These are phyloP conservation scores for Puccinia triticina DNA, from an alignment of 1,284 basidiomycete species.

Conservation along the genomic window DNA sequence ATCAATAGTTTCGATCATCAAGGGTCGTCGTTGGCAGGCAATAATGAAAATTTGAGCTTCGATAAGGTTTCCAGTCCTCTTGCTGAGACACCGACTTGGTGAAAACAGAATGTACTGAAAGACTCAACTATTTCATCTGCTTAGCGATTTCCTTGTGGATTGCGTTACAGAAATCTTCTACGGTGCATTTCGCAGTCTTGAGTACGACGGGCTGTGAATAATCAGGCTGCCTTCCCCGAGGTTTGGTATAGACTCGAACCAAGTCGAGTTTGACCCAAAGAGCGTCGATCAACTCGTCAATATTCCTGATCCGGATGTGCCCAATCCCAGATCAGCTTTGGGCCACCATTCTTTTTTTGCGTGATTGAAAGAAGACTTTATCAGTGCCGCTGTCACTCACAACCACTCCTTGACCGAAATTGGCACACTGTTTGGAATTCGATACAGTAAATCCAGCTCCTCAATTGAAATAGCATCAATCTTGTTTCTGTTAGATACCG, in stretches of 20 bases:
- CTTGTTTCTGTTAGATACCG: conserved; percentile 63
- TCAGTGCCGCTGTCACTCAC: conserved; percentile 29
- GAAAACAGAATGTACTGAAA: conserved; percentile 9
- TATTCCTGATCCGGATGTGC: conserved; percentile 65
- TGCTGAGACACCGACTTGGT: not conserved
- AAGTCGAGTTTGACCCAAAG: conserved; percentile 71
- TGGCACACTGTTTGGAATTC: conserved; percentile 91
- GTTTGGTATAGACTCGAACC: conserved; percentile 87
- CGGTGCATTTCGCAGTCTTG: conserved; percentile 65
- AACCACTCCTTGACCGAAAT: conserved; percentile 91
- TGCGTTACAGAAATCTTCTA: conserved; percentile 87
- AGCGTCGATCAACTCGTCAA: conserved; percentile 85
- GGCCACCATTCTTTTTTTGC: conserved; percentile 2
- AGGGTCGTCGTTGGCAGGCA: not conserved
- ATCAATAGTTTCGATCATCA: not conserved
- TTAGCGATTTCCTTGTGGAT: conserved; percentile 86
- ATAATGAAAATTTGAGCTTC: conserved; percentile 4
- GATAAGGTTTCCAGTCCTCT: conserved; percentile 1
- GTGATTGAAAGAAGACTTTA: too few relatives aligned
- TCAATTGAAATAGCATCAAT: conserved; percentile 99
- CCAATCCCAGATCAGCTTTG: not conserved
- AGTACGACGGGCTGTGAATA: conserved; percentile 74
- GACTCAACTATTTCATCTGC: conserved; percentile 72
- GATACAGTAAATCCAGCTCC: conserved; percentile 88
- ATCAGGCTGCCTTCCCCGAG: conserved; percentile 85